A percentile compares a stretch with the other conserved stretches of the same genome.
Conservation (phyloP, 2,329 filamentous ascomycete genomes). For the Penicillium occitanis region DNA sequence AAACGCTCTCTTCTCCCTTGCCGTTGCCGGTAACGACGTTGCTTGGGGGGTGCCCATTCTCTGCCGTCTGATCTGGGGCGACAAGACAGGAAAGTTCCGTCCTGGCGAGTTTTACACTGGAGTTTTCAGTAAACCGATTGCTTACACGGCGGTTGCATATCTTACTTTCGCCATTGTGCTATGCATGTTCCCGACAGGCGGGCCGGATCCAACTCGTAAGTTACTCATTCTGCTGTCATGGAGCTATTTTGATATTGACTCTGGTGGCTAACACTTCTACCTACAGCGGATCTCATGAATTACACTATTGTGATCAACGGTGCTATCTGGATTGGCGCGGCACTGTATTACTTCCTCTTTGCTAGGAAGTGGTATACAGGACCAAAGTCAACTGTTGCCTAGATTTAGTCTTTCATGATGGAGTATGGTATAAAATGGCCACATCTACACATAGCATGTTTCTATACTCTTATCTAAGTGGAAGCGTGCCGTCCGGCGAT, state of each 20-base stretch:
- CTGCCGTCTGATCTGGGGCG: slow-evolving; percentile 58
- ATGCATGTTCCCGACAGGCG: slow-evolving; percentile 59
- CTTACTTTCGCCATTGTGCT: slow-evolving; percentile 49
- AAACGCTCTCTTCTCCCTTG: slow-evolving; percentile 59
- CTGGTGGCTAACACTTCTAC: slow-evolving; percentile 1
- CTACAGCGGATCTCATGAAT: slow-evolving; percentile 56
- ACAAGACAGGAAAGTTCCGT: slow-evolving; percentile 52
- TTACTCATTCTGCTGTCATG: slow-evolving; percentile 21
- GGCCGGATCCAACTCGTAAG: slow-evolving; percentile 53
- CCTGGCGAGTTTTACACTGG: slow-evolving; percentile 63
- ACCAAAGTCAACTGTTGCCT: slow-evolving; percentile 57
- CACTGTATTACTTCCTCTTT: slow-evolving; percentile 57
- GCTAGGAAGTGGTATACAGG: slow-evolving; percentile 62
- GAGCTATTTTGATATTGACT: background rate
- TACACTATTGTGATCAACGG: slow-evolving; percentile 64
- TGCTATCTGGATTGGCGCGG: slow-evolving; percentile 57
- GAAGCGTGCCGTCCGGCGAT: too few species aligned
- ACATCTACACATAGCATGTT: background rate
- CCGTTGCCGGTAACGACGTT: slow-evolving; percentile 61
- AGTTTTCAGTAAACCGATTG: slow-evolving; percentile 52
- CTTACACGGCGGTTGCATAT: slow-evolving; percentile 52
- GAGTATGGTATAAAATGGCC: background rate
- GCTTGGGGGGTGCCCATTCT: slow-evolving; percentile 62
- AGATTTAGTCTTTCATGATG: background rate
- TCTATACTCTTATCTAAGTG: too few species aligned